phyloP scores from a whole-genome alignment of 2,329 filamentous ascomycete species.

The Aspergillus pseudonomiae region DNA sequence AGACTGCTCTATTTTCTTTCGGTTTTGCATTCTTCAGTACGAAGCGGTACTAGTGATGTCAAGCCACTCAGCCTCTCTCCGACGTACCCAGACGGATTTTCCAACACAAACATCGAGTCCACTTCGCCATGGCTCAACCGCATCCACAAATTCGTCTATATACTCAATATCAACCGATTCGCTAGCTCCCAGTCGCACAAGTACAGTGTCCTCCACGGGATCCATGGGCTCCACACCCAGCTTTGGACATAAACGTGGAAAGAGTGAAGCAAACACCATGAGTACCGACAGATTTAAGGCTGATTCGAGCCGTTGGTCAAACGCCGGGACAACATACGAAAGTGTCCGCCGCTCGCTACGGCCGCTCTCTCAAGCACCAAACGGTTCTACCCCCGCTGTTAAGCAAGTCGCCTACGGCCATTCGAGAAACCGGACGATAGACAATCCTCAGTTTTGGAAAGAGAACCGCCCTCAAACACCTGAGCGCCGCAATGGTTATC shows the following conservation, averaged over 20 bases:
- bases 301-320: constrained; percentile 32
- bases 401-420: constrained; percentile 43
- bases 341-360: constrained; percentile 76
- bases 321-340: constrained; percentile 68
- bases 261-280: constrained; percentile 70
- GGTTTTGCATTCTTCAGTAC: constrained; percentile 33
- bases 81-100: constrained; percentile 44
- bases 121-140: constrained; percentile 57
- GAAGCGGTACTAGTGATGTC: constrained; percentile 42
- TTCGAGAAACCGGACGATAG: constrained; percentile 65
- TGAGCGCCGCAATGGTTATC: constrained; percentile 30
- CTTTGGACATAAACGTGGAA: constrained; percentile 69
- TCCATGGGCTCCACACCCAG: constrained; percentile 60
- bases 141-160: constrained; percentile 58
- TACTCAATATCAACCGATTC: constrained; percentile 55
- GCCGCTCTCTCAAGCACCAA: constrained; percentile 70
- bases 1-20: constrained; percentile 28
- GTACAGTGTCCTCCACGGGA: constrained; percentile 72
- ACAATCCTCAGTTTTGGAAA: constrained; percentile 51
- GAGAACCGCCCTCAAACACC: constrained; percentile 37
- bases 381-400: constrained; percentile 44
- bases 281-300: constrained; percentile 39
- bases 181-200: constrained; percentile 61
- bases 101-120: constrained; percentile 49
- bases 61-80: constrained; percentile 38